These are phyloP conservation scores for Heritiera fomes DNA, from an alignment of 345 rosid species.

Conservation along the genomic window DNA sequence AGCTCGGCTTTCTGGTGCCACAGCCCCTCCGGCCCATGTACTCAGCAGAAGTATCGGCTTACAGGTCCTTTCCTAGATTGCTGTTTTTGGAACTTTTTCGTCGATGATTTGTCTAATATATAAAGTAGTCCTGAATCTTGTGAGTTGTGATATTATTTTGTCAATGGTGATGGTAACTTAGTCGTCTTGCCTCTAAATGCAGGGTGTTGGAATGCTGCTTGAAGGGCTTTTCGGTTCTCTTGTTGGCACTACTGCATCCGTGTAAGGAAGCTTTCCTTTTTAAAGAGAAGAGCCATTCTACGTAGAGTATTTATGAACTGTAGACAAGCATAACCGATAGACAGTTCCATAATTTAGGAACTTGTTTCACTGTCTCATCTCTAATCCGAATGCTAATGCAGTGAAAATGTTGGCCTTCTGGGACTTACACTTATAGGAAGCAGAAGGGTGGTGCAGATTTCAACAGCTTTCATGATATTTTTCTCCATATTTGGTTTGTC, in stretches of 20 bases:
- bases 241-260: slow-evolving; percentile 88
- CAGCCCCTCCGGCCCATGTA: slow-evolving; percentile 93
- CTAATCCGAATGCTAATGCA: slow-evolving; percentile 37
- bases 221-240: slow-evolving; percentile 88
- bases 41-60: slow-evolving; percentile 87
- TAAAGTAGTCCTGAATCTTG: not conserved
- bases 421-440: slow-evolving; percentile 91
- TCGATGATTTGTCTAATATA: slow-evolving; percentile 1
- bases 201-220: slow-evolving; percentile 84
- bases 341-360: not conserved
- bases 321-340: not conserved
- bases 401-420: slow-evolving; percentile 96
- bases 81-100: not conserved
- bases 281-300: not conserved
- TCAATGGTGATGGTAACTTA: not conserved
- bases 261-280: slow-evolving; percentile 51
- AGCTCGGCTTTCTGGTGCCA: slow-evolving; percentile 87
- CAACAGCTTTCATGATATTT: slow-evolving; percentile 95
- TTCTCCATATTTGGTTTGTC: slow-evolving; percentile 92
- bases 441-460: slow-evolving; percentile 91
- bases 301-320: not conserved
- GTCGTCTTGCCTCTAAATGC: slow-evolving; percentile 11
- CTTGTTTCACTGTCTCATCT: slow-evolving; percentile 11
- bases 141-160: not conserved
- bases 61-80: slow-evolving; percentile 49